These are phyloP conservation scores for Acacia confusa DNA, from an alignment of 306 rosid genomes.

Conservation along the genomic window DNA sequence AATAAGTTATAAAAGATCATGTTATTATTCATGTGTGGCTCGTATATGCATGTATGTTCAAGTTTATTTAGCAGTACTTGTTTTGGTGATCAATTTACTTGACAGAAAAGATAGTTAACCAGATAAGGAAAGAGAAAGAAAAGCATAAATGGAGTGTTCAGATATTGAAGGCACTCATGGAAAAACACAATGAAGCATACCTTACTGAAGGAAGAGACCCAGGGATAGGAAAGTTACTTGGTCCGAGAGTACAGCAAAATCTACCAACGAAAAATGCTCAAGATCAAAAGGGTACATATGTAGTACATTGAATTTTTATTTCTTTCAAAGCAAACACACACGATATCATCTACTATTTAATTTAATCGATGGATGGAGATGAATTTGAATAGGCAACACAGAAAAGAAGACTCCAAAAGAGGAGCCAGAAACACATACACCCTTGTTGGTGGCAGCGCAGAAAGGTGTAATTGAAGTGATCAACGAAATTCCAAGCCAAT, in stretches of 20 bases:
- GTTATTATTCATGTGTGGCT: too few species aligned
- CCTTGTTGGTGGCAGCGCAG: not conserved
- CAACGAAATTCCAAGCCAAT: not conserved
- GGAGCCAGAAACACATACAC: not conserved
- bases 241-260: not conserved
- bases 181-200: not conserved
- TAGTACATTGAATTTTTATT: not conserved
- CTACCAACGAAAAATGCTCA: not conserved
- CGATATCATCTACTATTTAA: too few species aligned
- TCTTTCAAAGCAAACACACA: not conserved
- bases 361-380: too few species aligned
- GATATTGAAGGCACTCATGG: not conserved
- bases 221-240: not conserved
- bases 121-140: not conserved
- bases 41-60: too few species aligned
- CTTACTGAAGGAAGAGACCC: not conserved
- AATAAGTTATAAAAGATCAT: too few species aligned
- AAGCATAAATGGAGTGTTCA: not conserved
- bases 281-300: not conserved
- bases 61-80: too few species aligned
- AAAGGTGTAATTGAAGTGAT: not conserved
- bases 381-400: not conserved
- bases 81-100: too few species aligned
- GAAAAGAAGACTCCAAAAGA: not conserved
- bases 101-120: too few species aligned